Evolutionary conservation across 2,329 filamentous ascomycete species (phyloP).

Genomic region (Claviceps africana): DNA sequence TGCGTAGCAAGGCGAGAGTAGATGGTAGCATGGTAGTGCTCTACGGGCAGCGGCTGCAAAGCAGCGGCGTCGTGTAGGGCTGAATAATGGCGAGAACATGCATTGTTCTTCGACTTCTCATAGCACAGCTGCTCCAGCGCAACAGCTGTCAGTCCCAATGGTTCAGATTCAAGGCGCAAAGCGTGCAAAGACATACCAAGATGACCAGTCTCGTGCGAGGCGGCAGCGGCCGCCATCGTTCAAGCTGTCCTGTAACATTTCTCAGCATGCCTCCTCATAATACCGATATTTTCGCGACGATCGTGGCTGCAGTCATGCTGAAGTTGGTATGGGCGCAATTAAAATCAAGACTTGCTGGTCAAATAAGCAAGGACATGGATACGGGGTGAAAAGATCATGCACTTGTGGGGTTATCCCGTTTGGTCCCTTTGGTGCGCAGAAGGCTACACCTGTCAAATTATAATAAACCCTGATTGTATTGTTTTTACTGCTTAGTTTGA

Average conservation of each 20-base stretch:
- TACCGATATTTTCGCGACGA: slow-evolving; percentile 7
- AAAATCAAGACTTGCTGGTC: background rate
- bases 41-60: background rate
- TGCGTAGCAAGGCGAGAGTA: background rate
- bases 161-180: background rate
- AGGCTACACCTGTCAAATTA: too few relatives aligned
- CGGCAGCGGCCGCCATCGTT: slow-evolving; percentile 14
- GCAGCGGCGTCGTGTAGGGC: background rate
- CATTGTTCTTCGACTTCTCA: background rate
- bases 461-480: too few relatives aligned
- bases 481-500: too few relatives aligned
- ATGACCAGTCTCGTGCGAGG: slow-evolving; percentile 8
- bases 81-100: background rate
- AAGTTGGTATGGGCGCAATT: background rate
- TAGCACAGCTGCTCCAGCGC: background rate
- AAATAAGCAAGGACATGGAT: background rate
- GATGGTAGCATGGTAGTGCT: background rate
- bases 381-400: background rate
- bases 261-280: slow-evolving; percentile 25
- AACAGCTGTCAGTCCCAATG: background rate
- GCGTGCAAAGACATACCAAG: background rate
- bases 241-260: slow-evolving; percentile 19
- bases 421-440: too few relatives aligned
- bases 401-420: background rate
- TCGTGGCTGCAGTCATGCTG: background rate